Base-by-base conservation (phyloP, 495 filamentous ascomycete genomes). In the Delitschia confertaspora region DNA sequence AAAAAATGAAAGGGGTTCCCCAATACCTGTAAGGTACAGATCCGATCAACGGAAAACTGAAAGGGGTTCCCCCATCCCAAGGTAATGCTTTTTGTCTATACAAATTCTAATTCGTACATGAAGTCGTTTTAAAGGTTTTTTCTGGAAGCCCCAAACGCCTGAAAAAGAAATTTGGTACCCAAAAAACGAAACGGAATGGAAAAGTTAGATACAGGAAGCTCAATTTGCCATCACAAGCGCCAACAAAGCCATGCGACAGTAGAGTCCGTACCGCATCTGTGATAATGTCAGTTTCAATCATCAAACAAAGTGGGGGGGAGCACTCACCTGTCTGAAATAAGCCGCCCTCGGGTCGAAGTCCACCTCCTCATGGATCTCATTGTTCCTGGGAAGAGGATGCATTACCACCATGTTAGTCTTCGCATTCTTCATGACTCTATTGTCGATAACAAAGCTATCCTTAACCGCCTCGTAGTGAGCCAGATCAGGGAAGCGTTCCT, bases 191-290 rank as follows among this genome's bases (percentile, higher is more conserved):
- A n/a, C n/a, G 14, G 2, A 23, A 36, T 6, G 1, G 4, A 36
- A 10, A 35, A 13, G 5, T 45, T 33, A 3, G 10, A 20, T 8
- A 24, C 10, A 34, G 30, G 18, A n/a, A 8, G 16, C 18, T 66
- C 65, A 78, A 38, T 69, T 65, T 34, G 82, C 79, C 82, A 98
- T 75, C 59, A 96, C 81, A 61, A 98, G 66, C 44, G 91, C 91
- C 58, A 98, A 70, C 67, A 98, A 68, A 38, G 91, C 91, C 88
- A 98, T 98, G 49, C 91, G 82, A 65, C 84, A 91, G 72, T 95
- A 96, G 41, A 98, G 78, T 46, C 91, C 91, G 68, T 96, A 95
- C 65, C 80, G 76, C 91, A 98, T 98, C 93, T 98, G 25, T 16
- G 21, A 18, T n/a, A 26, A 71, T 60, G 70, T 68, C 69, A 61